phyloP scores from a whole-genome alignment of 768 basidiomycete species.

The Suillus cothurnatus region DNA sequence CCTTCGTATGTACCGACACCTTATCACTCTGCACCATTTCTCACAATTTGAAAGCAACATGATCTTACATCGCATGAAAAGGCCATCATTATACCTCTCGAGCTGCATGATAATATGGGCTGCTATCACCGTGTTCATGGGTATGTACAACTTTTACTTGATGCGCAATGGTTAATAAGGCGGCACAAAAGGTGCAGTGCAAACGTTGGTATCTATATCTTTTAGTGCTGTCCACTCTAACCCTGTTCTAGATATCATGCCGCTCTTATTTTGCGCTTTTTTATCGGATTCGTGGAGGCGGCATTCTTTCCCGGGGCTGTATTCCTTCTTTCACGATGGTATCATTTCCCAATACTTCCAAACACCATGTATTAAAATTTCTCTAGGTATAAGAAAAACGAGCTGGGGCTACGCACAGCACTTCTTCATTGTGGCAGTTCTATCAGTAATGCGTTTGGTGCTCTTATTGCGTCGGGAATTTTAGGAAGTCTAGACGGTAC shows the following conservation, averaged over 20 bases:
- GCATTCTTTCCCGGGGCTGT: slow-evolving; percentile 69
- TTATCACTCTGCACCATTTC: not conserved
- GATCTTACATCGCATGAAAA: slow-evolving; percentile 62
- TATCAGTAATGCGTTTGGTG: slow-evolving; percentile 79
- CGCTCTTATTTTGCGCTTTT: slow-evolving; percentile 68
- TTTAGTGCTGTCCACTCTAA: too few relatives aligned
- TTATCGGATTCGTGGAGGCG: slow-evolving; percentile 70
- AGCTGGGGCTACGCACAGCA: slow-evolving; percentile 68
- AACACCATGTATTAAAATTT: not conserved
- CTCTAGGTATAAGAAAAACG: slow-evolving; percentile 55
- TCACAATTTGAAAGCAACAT: slow-evolving; percentile 52
- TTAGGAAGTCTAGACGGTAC: slow-evolving; percentile 68
- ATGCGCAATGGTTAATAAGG: not conserved
- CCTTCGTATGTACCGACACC: slow-evolving; percentile 55
- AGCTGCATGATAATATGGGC: slow-evolving; percentile 71
- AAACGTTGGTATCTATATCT: slow-evolving; percentile 18
- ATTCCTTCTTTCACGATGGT: slow-evolving; percentile 70
- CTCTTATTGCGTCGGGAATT: slow-evolving; percentile 74
- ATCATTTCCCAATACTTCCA: not conserved
- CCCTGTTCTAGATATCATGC: slow-evolving; percentile 62
- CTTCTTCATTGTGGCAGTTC: slow-evolving; percentile 69
- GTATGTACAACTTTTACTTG: slow-evolving; percentile 25
- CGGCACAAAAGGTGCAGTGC: slow-evolving; percentile 36
- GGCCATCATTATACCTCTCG: slow-evolving; percentile 68
- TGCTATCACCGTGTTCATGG: slow-evolving; percentile 52